Percentiles rank a stretch among this genome's conserved stretches.
Evolutionary conservation across 176 grass and related monocot species (phyloP).

Genomic region (Hsuehochloa calcarea): DNA sequence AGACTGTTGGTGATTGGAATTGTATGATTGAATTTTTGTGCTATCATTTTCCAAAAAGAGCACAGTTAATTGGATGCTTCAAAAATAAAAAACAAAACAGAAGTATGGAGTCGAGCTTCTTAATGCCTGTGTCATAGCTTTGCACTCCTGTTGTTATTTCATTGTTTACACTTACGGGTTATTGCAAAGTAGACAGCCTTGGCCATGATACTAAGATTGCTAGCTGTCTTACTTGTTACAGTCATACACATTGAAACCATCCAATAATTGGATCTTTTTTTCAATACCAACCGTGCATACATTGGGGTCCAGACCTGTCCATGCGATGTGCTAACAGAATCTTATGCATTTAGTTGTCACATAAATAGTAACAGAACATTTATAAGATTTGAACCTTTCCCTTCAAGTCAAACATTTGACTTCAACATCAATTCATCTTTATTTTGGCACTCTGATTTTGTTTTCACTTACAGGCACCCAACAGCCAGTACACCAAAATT

Average conservation of each 20-base stretch:
- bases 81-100: neutral
- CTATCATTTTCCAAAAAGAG: neutral
- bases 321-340: neutral
- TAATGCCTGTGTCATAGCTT: neutral
- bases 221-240: neutral
- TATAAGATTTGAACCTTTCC: slow-evolving; percentile 5
- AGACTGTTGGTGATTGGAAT: neutral
- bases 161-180: neutral
- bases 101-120: neutral
- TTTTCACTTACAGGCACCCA: slow-evolving; percentile 51
- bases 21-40: neutral
- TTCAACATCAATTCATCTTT: slow-evolving; percentile 3
- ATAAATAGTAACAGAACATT: slow-evolving; percentile 1
- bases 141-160: slow-evolving; percentile 13
- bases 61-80: neutral
- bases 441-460: slow-evolving; percentile 30
- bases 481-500: slow-evolving; percentile 59
- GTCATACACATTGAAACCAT: neutral
- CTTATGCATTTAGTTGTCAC: slow-evolving; percentile 8
- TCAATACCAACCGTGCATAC: neutral
- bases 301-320: neutral
- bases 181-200: neutral
- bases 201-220: neutral
- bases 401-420: neutral
- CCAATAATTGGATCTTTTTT: neutral